Percentiles rank a stretch among this genome's conserved stretches.
These are phyloP conservation scores for Steccherinum ochraceum DNA, from an alignment of 768 basidiomycete genomes.

Conservation along the genomic window DNA sequence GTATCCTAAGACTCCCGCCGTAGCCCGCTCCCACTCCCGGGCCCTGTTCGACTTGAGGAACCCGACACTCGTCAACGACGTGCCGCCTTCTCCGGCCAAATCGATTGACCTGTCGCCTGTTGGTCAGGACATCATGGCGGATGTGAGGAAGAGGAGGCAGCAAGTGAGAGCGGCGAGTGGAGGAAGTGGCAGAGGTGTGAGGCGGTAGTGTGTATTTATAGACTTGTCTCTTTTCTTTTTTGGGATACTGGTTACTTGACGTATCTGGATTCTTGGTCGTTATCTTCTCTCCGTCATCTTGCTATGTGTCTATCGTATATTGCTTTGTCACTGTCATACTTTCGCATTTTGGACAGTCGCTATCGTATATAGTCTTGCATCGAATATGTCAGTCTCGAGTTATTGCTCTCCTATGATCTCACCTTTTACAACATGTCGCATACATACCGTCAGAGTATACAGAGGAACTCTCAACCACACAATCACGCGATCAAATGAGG, in stretches of 20 bases:
- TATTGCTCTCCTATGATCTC: not conserved
- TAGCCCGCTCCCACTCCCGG: conserved; percentile 16
- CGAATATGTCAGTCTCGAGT: not conserved
- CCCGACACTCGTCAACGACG: conserved; percentile 14
- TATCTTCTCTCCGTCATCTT: not conserved
- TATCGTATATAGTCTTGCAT: not conserved
- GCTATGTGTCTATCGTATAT: not conserved
- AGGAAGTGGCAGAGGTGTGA: not conserved
- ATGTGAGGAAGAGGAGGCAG: conserved; percentile 35
- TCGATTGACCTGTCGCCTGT: conserved; percentile 72
- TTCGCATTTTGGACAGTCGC: not conserved
- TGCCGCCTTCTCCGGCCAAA: conserved; percentile 54
- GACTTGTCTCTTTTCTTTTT: not conserved
- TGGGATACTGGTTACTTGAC: not conserved
- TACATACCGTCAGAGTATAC: too few relatives aligned
- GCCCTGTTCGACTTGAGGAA: conserved; percentile 28
- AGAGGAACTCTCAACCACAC: too few relatives aligned
- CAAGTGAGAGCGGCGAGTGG: not conserved
- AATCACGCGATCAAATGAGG: too few relatives aligned
- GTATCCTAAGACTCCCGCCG: conserved; percentile 33
- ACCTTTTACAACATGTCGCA: too few relatives aligned
- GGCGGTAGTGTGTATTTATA: not conserved
- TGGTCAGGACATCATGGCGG: conserved; percentile 60
- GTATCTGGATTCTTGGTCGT: not conserved
- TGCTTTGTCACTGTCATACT: not conserved